Conservation (phyloP, 306 rosid species). For the Prinsepia uniflora region DNA sequence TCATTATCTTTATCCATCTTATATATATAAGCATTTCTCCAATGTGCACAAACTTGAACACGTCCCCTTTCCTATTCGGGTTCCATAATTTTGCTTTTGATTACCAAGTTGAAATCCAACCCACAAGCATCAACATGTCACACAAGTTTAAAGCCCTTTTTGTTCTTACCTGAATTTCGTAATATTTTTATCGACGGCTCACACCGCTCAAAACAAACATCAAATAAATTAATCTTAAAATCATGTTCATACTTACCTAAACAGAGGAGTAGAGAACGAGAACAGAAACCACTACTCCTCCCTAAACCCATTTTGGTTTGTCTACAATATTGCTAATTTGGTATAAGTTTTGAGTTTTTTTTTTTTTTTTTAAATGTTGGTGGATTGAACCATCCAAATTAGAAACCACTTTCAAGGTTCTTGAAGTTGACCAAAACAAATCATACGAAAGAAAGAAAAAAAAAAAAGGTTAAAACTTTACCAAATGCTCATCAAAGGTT, state of each 20-base stretch:
- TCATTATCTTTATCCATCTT: constrained; percentile 35
- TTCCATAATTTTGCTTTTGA: not conserved
- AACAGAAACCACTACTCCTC: not conserved
- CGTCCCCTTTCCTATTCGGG: not conserved
- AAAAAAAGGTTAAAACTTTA: not conserved
- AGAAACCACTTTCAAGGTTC: constrained; percentile 17
- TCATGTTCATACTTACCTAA: no score
- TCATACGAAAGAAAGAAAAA: not conserved
- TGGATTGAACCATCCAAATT: constrained; percentile 2
- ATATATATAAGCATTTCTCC: no score
- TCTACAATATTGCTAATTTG: not conserved
- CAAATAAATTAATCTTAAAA: no score
- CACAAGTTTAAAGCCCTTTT: no score
- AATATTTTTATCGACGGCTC: no score
- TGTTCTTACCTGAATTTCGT: no score
- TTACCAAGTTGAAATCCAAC: no score
- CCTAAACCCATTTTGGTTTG: not conserved
- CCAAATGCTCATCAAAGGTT: constrained; percentile 5
- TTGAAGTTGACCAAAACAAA: constrained; percentile 18
- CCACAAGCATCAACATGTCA: no score
- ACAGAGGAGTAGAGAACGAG: no score
- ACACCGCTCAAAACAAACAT: no score
- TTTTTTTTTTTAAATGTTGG: not conserved
- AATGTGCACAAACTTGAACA: not conserved
- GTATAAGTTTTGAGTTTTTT: not conserved